Percentiles rank a stretch among this genome's conserved stretches.
These are phyloP conservation scores for Amylocystis lapponica DNA, from an alignment of 768 basidiomycete species.

Conservation along the genomic window DNA sequence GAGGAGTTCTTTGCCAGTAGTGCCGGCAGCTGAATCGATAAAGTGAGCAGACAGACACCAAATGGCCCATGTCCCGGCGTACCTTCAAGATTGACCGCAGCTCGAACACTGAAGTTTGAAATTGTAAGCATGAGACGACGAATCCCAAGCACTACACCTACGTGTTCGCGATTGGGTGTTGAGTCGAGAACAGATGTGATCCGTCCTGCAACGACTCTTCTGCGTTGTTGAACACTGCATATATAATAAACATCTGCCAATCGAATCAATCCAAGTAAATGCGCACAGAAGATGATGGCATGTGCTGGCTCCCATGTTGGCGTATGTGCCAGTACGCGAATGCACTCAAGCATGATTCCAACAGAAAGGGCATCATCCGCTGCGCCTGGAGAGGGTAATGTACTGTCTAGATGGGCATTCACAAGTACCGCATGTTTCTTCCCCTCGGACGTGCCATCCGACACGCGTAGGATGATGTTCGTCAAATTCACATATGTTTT, in stretches of 20 bases:
- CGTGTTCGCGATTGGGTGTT: slow-evolving; percentile 72
- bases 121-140: not conserved
- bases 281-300: slow-evolving; percentile 78
- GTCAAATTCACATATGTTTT: slow-evolving; percentile 85
- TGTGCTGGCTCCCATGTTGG: slow-evolving; percentile 68
- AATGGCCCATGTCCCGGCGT: slow-evolving; percentile 6
- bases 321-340: slow-evolving; percentile 68
- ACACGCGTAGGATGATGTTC: slow-evolving; percentile 85
- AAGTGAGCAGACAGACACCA: slow-evolving; percentile 1
- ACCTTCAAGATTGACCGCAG: slow-evolving; percentile 90
- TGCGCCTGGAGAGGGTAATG: slow-evolving; percentile 83
- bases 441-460: slow-evolving; percentile 62
- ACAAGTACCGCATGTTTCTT: slow-evolving; percentile 83
- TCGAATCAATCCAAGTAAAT: not conserved
- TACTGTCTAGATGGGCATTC: slow-evolving; percentile 87
- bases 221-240: slow-evolving; percentile 85
- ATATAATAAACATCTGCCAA: not conserved
- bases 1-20: slow-evolving; percentile 79
- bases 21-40: slow-evolving; percentile 67
- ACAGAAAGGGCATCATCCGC: slow-evolving; percentile 86
- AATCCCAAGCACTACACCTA: slow-evolving; percentile 31
- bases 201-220: slow-evolving; percentile 95
- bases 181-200: slow-evolving; percentile 89
- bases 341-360: slow-evolving; percentile 88
- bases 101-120: slow-evolving; percentile 53